Conservation (phyloP, 768 basidiomycete genomes). For the Boletellus ananas region DNA sequence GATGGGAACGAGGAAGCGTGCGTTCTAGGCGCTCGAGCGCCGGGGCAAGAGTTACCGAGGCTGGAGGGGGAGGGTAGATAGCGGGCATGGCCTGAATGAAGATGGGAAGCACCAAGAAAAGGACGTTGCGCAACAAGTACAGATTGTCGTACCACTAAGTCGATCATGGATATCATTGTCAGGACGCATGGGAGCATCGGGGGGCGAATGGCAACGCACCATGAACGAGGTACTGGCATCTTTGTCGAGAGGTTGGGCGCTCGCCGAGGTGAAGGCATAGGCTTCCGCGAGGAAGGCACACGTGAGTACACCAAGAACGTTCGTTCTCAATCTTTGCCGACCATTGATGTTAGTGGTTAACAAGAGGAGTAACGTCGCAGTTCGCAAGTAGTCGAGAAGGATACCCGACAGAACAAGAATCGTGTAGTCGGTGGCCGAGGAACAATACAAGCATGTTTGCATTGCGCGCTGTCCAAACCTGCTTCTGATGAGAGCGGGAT, state of each 20-base stretch:
- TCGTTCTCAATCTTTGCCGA: constrained; percentile 41
- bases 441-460: constrained; percentile 63
- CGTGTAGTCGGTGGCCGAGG: constrained; percentile 55
- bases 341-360: constrained; percentile 41
- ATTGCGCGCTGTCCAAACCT: constrained; percentile 42
- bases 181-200: not conserved
- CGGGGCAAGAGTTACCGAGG: constrained; percentile 25
- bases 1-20: constrained; percentile 45
- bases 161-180: not conserved
- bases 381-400: constrained; percentile 47
- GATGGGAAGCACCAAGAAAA: constrained; percentile 59
- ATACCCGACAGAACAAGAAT: constrained; percentile 53
- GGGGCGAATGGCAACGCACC: constrained; percentile 27
- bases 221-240: constrained; percentile 37
- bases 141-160: constrained; percentile 64
- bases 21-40: constrained; percentile 32
- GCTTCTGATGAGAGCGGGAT: not conserved
- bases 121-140: constrained; percentile 47
- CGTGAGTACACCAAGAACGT: constrained; percentile 46
- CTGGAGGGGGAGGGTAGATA: constrained; percentile 24
- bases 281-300: constrained; percentile 49
- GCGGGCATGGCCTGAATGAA: constrained; percentile 43
- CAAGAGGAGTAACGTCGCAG: constrained; percentile 44
- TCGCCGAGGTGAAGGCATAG: constrained; percentile 48
- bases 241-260: constrained; percentile 44